Evolutionary conservation across 2,329 filamentous ascomycete species (phyloP).

Genomic region (Chrysoporthe cubensis): DNA sequence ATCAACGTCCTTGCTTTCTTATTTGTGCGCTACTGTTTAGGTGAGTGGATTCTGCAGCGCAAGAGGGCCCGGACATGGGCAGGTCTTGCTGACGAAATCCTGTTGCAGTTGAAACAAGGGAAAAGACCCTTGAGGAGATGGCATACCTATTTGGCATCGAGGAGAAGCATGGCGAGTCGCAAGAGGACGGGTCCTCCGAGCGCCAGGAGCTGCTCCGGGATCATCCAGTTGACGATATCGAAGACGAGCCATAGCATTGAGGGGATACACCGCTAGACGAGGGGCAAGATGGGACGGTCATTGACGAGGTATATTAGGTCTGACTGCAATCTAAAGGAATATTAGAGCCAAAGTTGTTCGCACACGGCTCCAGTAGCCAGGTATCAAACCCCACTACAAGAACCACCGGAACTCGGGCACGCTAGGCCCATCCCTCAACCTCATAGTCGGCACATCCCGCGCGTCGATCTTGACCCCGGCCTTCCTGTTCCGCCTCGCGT

Average conservation of each 20-base stretch:
- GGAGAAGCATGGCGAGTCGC: conserved; percentile 13
- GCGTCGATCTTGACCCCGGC: conserved; percentile 61
- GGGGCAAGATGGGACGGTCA: background rate
- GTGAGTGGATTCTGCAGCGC: background rate
- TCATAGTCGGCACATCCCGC: conserved; percentile 59
- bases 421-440: conserved; percentile 57
- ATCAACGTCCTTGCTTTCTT: conserved; percentile 36
- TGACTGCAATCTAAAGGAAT: background rate
- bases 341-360: background rate
- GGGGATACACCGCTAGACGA: no score
- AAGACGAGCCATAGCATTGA: conserved; percentile 5
- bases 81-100: background rate
- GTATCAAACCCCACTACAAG: conserved; percentile 36
- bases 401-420: conserved; percentile 63
- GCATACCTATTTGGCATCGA: conserved; percentile 35
- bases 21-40: conserved; percentile 35
- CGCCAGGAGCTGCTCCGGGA: conserved; percentile 20
- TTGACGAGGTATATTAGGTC: conserved; percentile 13
- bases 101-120: conserved; percentile 32
- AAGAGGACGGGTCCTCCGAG: conserved; percentile 11
- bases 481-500: conserved; percentile 59
- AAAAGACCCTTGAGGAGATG: conserved; percentile 35
- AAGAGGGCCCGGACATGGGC: background rate
- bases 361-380: no score
- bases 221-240: conserved; percentile 8